These are phyloP conservation scores for Trichoderma aggressivum DNA, from an alignment of 2,329 filamentous ascomycete species.

Conservation along the genomic window DNA sequence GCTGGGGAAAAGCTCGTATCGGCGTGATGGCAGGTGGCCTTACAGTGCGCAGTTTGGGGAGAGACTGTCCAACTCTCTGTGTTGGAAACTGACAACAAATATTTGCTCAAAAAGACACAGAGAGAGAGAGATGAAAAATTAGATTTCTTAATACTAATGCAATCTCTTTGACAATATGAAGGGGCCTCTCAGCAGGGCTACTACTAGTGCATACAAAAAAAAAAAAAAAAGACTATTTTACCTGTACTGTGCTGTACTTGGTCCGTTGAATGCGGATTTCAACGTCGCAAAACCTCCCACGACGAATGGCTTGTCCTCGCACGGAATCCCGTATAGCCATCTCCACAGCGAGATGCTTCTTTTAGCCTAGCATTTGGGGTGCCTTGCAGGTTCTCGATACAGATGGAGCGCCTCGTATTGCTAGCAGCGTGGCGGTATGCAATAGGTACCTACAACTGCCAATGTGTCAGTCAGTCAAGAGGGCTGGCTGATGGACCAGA, in stretches of 20 bases:
- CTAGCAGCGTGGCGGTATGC: neutral
- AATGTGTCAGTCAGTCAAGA: neutral
- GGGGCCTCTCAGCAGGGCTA: neutral
- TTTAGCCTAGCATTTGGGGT: neutral
- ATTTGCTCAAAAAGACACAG: neutral
- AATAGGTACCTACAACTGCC: neutral
- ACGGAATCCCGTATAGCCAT: neutral
- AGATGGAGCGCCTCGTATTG: neutral
- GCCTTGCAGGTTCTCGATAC: neutral
- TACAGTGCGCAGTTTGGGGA: neutral
- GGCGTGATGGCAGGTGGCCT: neutral
- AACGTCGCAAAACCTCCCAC: neutral
- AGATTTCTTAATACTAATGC: neutral
- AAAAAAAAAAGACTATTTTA: too few relatives aligned
- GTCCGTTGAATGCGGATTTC: neutral
- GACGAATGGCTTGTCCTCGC: neutral
- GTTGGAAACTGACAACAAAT: neutral
- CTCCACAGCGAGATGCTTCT: slow-evolving; percentile 6
- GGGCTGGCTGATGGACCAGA: neutral
- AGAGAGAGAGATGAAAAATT: neutral
- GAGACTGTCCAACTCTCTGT: neutral
- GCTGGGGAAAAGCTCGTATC: slow-evolving; percentile 9
- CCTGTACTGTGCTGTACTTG: neutral
- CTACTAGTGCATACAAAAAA: neutral
- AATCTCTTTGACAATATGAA: neutral